A percentile compares a stretch with the other conserved stretches of the same genome.
Evolutionary conservation across 2,329 filamentous ascomycete genomes (phyloP).

Genomic region (Catunica adiposa): DNA sequence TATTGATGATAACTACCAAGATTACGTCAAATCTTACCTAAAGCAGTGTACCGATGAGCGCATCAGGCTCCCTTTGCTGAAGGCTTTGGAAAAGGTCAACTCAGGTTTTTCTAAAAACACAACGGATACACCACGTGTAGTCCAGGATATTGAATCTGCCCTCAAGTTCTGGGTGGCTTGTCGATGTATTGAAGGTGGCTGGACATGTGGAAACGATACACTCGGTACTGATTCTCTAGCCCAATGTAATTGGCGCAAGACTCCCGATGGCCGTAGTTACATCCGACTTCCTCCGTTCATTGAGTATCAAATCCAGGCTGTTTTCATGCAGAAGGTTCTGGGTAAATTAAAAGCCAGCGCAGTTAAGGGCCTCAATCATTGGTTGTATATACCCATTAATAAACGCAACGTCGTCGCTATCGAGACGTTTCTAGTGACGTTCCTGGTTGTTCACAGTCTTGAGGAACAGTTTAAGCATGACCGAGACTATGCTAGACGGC

Average conservation of each 20-base stretch:
- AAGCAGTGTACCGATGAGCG: neutral
- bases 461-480: conserved; percentile 5
- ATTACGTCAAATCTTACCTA: neutral
- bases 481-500: neutral
- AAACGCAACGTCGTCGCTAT: neutral
- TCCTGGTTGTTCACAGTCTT: conserved; percentile 1
- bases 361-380: neutral
- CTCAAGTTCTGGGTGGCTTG: conserved; percentile 6
- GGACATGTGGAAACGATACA: neutral
- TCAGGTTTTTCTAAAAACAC: too few species aligned
- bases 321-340: conserved; percentile 1
- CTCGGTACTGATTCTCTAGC: neutral
- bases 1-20: neutral
- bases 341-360: neutral
- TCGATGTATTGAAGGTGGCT: conserved; percentile 5
- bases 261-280: neutral
- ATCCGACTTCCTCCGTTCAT: conserved; percentile 4
- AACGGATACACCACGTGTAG: neutral
- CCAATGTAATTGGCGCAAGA: neutral
- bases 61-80: neutral
- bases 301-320: conserved; percentile 4
- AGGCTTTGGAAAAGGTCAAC: neutral
- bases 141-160: neutral
- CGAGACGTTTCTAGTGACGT: conserved; percentile 1
- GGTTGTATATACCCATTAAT: conserved; percentile 2